Evolutionary conservation across 139 green algal genomes (phyloP), one percentile per base, ranked within the genome.

Genomic region (Parachlorella kessleri): DNA sequence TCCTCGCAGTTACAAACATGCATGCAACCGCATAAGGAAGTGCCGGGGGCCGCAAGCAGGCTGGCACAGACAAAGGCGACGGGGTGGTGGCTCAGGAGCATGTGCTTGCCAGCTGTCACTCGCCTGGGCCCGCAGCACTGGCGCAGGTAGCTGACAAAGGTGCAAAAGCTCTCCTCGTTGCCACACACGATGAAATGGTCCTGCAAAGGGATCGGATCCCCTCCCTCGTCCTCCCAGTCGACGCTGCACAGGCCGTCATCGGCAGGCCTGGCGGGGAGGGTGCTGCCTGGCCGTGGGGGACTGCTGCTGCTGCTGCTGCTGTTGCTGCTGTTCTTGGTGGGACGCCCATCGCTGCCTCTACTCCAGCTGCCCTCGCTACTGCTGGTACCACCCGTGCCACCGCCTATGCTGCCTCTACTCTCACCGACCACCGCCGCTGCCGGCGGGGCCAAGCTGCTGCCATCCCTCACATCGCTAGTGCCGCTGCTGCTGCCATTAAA

Each of bases 151-250:
- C 48, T 18, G 14, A 18, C 48, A 59, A 94, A 94, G 66, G 73
- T 73, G 26, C 83, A 26, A 23, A 94, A 90, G 65, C 68, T 81
- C 23, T 82, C 82, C 42, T 81, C 71, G 6, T 81, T 72, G 3
- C 89, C 89, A 55, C 83, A 86, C 32, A 93, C 59, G 39, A 93
- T 91, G 73, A 92, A 79, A 70, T 93, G 89, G 30, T 75, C 72
- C 5, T 14, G 8, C 64, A 92, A 48, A 32, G 72, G 54, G 33
- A 54, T 32, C 32, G 48, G 21, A 59, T 14, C 14, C 48, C 24
- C 38, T 21, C 21, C 63, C n/a, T 18, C 63, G 24, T 68, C 24
- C 63, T 68, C 63, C 63, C 63, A 68, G 63, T 68, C 63, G 24
- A 68, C 23, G 63, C 24, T 30, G 63, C 63, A 68, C 24, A 68